Conservation (phyloP, 306 rosid genomes). For the Begonia loranthoides region DNA sequence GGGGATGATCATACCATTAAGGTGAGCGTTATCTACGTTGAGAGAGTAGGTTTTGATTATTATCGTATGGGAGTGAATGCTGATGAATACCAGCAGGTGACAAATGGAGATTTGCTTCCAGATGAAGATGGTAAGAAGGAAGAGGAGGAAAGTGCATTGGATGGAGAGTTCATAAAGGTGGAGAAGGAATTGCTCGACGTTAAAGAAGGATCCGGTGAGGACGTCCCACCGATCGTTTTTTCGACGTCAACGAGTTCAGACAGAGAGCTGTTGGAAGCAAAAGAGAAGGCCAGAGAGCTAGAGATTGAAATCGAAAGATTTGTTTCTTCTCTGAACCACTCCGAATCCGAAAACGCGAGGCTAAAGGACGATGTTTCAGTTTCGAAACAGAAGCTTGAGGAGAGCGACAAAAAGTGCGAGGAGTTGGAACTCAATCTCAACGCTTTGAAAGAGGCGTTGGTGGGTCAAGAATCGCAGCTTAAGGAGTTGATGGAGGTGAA, state of each 20-base stretch:
- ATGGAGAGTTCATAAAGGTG: slow-evolving; percentile 86
- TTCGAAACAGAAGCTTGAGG: slow-evolving; percentile 55
- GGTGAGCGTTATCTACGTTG: no score
- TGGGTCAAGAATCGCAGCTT: slow-evolving; percentile 54
- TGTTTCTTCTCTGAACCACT: slow-evolving; percentile 46
- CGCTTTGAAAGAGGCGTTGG: slow-evolving; percentile 53
- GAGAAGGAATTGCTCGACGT: slow-evolving; percentile 59
- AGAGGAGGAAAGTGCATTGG: slow-evolving; percentile 56
- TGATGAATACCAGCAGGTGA: slow-evolving; percentile 14
- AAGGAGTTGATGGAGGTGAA: slow-evolving; percentile 52
- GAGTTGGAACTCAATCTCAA: slow-evolving; percentile 43
- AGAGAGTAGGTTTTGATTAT: no score
- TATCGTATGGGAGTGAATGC: no score
- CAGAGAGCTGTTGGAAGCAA: slow-evolving; percentile 67
- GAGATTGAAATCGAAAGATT: slow-evolving; percentile 51
- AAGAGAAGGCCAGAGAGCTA: slow-evolving; percentile 73
- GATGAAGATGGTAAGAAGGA: slow-evolving; percentile 48
- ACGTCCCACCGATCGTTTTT: slow-evolving; percentile 17
- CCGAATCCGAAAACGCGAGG: slow-evolving; percentile 59
- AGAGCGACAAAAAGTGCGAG: slow-evolving; percentile 42
- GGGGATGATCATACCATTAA: slow-evolving; percentile 17
- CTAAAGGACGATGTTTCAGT: slow-evolving; percentile 52
- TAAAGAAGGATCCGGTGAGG: slow-evolving; percentile 14
- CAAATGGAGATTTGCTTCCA: slow-evolving; percentile 29
- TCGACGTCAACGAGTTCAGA: slow-evolving; percentile 36